These are phyloP conservation scores for Diphasiastrum complanatum DNA, from an alignment of 83 land plant species.

Conservation along the genomic window DNA sequence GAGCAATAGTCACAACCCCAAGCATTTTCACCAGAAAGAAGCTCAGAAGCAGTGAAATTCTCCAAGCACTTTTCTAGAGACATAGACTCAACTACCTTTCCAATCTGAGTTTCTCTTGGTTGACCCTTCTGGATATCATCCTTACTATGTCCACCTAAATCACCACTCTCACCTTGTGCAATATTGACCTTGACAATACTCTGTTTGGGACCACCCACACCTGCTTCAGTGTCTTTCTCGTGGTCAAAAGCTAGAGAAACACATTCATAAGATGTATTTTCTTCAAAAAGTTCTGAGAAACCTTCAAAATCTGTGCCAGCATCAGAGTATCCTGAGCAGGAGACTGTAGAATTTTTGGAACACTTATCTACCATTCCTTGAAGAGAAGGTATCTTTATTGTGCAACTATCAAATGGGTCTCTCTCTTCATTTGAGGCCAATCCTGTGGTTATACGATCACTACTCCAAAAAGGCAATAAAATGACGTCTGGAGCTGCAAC, in stretches of 20 bases:
- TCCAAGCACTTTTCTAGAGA: constrained; percentile 73
- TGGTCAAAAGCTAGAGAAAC: not conserved
- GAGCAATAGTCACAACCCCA: constrained; percentile 89
- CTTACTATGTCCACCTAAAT: constrained; percentile 33
- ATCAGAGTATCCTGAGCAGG: not conserved
- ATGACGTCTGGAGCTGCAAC: no score
- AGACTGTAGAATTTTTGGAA: no score
- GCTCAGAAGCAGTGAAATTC: constrained; percentile 65
- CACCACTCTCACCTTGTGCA: constrained; percentile 30
- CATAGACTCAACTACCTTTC: constrained; percentile 38
- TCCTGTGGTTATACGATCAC: no score
- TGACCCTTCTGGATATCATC: no score
- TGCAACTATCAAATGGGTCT: no score
- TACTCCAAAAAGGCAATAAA: no score
- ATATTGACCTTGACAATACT: no score
- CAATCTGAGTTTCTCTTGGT: no score
- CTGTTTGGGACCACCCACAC: constrained; percentile 6
- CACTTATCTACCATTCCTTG: no score
- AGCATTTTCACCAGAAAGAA: constrained; percentile 72
- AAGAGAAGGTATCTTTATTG: no score
- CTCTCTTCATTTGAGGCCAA: no score
- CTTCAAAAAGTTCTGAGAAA: constrained; percentile 22
- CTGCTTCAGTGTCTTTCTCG: not conserved
- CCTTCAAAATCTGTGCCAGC: constrained; percentile 16
- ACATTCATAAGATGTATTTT: not conserved